Evolutionary conservation across 345 rosid genomes (phyloP), one percentile per base, ranked within the genome.

Genomic region (Fremontodendron californicum): DNA sequence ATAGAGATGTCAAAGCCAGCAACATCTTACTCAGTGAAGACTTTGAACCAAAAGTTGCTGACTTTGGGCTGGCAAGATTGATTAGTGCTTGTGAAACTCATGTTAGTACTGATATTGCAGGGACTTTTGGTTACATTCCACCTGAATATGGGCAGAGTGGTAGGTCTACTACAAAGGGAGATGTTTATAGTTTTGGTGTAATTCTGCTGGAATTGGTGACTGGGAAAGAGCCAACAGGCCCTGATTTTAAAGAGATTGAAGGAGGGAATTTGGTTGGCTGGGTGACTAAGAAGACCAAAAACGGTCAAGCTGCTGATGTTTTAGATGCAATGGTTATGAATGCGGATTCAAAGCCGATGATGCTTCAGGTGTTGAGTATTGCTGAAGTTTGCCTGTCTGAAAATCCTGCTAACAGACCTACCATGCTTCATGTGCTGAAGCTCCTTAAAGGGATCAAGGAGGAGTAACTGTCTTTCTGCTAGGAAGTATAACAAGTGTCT

Each of bases 41-140:
- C 9, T 93, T 94, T 46, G 98, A 96, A 78, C 88, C 99, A 0
- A 92, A 88, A 84, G 95, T 96, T 43, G 93, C 97, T 0, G 99
- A 96, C 78, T 96, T 96, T 15, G 95, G 99, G 66, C 78, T 96
- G 31, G 98, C 99, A 0, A 86, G 99, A 51, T 67, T 94, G 81
- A 94, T 96, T 79, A 94, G 99, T 77, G 97, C 97, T 0, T 93
- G 90, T 51, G 99, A 94, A 80, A 94, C 97, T 9, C 98, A 94
- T 72, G 97, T 94, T 9, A 96, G 93, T 55, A 91, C 98, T 0
- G 92, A 92, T 25, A 87, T 93, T 0, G 99, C 98, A 0, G 99
- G 99, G 31, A 91, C 97, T 4, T 85, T 91, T 0, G 98, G 97
- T 18, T 96, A 96, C 82, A 92, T 96, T 40, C 99, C 99, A 1